Percentiles rank a stretch among this genome's conserved stretches.
Evolutionary conservation across 345 rosid species (phyloP).

Genomic region (Microcos paniculata): DNA sequence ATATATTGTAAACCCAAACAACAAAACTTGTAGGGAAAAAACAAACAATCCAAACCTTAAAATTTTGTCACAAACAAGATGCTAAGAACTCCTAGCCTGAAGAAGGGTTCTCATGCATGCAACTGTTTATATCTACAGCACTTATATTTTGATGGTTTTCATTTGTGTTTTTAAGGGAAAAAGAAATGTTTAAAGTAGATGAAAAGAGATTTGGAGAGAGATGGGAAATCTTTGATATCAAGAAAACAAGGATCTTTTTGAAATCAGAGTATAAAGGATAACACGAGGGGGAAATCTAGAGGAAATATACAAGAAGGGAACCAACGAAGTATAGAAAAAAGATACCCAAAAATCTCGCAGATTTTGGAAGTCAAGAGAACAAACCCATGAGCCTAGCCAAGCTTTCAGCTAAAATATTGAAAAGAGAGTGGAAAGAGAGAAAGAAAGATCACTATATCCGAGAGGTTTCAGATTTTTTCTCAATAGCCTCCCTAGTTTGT

Average conservation of each 20-base stretch:
- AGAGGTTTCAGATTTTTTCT: slow-evolving; percentile 33
- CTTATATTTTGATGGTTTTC: too few species aligned
- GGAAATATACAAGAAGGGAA: slow-evolving; percentile 4
- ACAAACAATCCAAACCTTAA: slow-evolving; percentile 16
- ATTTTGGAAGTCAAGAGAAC: slow-evolving; percentile 20
- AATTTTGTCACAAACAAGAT: neutral
- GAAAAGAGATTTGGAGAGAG: neutral
- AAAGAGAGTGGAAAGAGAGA: slow-evolving; percentile 20
- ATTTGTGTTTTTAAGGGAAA: neutral
- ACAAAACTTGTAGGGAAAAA: neutral
- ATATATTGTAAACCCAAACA: neutral
- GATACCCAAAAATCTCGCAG: slow-evolving; percentile 36
- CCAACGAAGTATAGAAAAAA: slow-evolving; percentile 19
- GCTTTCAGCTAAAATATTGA: slow-evolving; percentile 22
- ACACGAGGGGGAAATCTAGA: slow-evolving; percentile 19
- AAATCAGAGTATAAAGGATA: slow-evolving; percentile 4
- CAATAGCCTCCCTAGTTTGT: slow-evolving; percentile 27
- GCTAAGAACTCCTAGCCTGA: neutral
- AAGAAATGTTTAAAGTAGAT: neutral
- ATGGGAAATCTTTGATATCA: slow-evolving; percentile 22
- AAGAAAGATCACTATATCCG: slow-evolving; percentile 9
- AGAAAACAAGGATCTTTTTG: neutral
- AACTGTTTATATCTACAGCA: neutral
- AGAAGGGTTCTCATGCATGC: neutral
- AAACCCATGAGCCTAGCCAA: slow-evolving; percentile 35